Conservation (phyloP, 495 filamentous ascomycete genomes). For the Penicillium roqueforti region DNA sequence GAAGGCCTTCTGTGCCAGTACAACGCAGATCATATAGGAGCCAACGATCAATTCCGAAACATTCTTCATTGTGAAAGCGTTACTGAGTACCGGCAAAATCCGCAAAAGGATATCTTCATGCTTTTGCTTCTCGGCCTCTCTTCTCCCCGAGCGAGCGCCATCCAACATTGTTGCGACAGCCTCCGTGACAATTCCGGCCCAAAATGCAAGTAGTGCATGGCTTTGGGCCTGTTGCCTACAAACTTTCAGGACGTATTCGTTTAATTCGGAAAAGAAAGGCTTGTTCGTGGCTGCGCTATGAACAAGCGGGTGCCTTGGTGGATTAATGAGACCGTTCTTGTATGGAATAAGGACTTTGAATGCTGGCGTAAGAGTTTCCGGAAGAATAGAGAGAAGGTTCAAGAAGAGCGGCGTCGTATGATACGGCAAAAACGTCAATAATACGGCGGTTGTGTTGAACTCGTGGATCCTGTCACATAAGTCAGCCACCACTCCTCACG, state of each 20-base stretch:
- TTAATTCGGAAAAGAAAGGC: conserved; percentile 65
- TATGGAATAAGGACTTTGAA: conserved; percentile 85
- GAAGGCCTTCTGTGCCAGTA: conserved; percentile 74
- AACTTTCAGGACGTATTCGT: conserved; percentile 66
- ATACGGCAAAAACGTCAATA: conserved; percentile 91
- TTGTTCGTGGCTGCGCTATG: conserved; percentile 71
- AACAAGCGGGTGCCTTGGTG: conserved; percentile 74
- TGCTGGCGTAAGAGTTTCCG: conserved; percentile 62
- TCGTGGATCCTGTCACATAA: conserved; percentile 69
- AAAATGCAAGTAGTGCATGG: conserved; percentile 75
- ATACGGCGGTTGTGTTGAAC: conserved; percentile 70
- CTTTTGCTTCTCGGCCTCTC: conserved; percentile 61
- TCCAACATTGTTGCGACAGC: conserved; percentile 77
- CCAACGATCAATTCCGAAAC: conserved; percentile 73
- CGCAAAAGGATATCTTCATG: conserved; percentile 74
- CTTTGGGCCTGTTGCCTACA: conserved; percentile 65
- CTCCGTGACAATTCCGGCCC: conserved; percentile 79
- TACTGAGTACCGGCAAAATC: conserved; percentile 70
- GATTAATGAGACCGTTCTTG: conserved; percentile 64
- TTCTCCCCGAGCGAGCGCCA: conserved; percentile 63
- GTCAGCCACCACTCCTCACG: conserved; percentile 27
- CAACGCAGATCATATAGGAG: conserved; percentile 83
- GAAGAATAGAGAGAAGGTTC: conserved; percentile 77
- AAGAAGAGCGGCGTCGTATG: conserved; percentile 77
- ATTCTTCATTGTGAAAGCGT: conserved; percentile 66